Base-by-base conservation (phyloP, 306 rosid genomes). In the Urtica urens region DNA sequence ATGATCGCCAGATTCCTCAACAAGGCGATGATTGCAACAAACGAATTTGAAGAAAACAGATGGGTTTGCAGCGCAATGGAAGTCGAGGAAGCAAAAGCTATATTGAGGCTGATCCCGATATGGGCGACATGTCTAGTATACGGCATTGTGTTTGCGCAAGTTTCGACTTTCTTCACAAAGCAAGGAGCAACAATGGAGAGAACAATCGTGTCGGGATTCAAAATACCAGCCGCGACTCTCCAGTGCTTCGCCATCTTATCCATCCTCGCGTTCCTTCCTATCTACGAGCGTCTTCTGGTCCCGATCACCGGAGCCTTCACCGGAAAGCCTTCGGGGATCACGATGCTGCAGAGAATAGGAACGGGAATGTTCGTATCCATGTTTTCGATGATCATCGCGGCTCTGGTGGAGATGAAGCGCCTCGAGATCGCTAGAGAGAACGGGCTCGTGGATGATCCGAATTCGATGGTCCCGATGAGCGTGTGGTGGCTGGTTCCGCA, bases 401-500 rank as follows among this genome's bases (percentile, higher is more conserved):
- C 80, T 14, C 13, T 67, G 17, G 63, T 70, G 15, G 88, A 80
- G 61, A 64, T 28, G 17, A 73, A 58, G 53, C 70, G 88, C 50
- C 66, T 80, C 22, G 44, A 66, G 61, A 70, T 45, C 38, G 83
- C 78, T 38, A 25, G 21, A 52, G 72, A 80, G 43, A 40, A 49
- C 40, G 81, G 62, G 7, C 51, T 73, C 17, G 58, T 76, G 25
- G 72, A 80, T 60, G 42, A 19, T 64, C 74, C 90, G 0, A 44
- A 53, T 38, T 63, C 58, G 35, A 76, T 66, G 6, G 14, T 75
- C 37, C 83, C 81, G 6, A 66, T 80, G 78, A 73, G 72, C 38
- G 48, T 80, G 27, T 67, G 81, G 80, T 76, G 88, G 83, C 43
- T 80, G 64, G 30, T 69, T 64, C 83, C 81, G 21, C 88, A 80